phyloP scores from a whole-genome alignment of 2,329 filamentous ascomycete genomes.

The Talaromyces sp. region DNA sequence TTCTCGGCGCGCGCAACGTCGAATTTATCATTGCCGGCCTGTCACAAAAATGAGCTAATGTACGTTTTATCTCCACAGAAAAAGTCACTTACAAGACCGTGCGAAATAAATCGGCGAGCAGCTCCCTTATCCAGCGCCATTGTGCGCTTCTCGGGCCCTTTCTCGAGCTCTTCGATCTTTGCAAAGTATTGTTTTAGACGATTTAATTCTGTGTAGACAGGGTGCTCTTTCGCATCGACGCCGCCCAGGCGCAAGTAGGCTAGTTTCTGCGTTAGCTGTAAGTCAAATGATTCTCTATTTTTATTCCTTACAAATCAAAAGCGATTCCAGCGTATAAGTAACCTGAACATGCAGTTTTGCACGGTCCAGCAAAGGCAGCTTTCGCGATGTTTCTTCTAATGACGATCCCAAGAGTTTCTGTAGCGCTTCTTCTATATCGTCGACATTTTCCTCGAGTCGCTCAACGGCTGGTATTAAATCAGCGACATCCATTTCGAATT shows the following conservation, averaged over 20 bases:
- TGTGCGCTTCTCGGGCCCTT: slow-evolving; percentile 50
- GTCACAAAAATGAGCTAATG: slow-evolving; percentile 2
- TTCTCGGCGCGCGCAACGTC: slow-evolving; percentile 46
- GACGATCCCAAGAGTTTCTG: slow-evolving; percentile 63
- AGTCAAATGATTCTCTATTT: not conserved
- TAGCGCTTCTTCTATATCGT: slow-evolving; percentile 68
- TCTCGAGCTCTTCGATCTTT: slow-evolving; percentile 78
- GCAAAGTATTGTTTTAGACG: slow-evolving; percentile 86
- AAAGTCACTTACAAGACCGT: slow-evolving; percentile 59
- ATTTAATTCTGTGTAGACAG: slow-evolving; percentile 77
- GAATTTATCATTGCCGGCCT: slow-evolving; percentile 47
- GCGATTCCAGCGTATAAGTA: slow-evolving; percentile 83
- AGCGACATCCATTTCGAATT: slow-evolving; percentile 44
- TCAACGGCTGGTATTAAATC: slow-evolving; percentile 64
- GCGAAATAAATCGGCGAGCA: slow-evolving; percentile 73
- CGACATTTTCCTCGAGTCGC: slow-evolving; percentile 70
- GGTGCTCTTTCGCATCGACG: slow-evolving; percentile 73
- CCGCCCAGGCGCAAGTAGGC: slow-evolving; percentile 75
- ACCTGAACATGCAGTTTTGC: slow-evolving; percentile 87
- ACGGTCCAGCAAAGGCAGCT: slow-evolving; percentile 86
- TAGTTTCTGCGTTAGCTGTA: slow-evolving; percentile 20
- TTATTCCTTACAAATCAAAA: slow-evolving; percentile 67
- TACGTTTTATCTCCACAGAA: not conserved
- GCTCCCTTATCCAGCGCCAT: slow-evolving; percentile 67
- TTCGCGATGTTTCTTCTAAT: slow-evolving; percentile 63